Base-by-base conservation (phyloP, 352 stramenopile genomes). In the Pythium plurisporium region DNA sequence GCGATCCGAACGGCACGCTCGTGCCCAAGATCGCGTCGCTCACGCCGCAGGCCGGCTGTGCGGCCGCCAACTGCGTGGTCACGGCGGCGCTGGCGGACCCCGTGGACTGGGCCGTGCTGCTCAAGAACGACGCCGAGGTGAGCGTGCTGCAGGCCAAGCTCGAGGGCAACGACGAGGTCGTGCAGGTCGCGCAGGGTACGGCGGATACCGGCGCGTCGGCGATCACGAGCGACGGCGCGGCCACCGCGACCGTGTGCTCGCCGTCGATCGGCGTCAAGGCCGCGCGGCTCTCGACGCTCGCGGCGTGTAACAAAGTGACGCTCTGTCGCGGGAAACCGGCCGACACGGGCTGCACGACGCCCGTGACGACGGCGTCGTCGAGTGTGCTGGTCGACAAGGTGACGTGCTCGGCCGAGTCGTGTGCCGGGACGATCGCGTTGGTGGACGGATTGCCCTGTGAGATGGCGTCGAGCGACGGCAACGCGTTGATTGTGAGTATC, bases 61-160 rank as follows among this genome's bases (percentile, higher is more conserved):
- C 70, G 6, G 46, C 67, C 19, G 67, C 77, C 17, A 58, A 66
- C 36, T 93, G 83, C 64, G 43, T 69, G 9, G 69, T 91, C n/a
- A 74, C 61, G 22, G 75, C 74, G 9, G 72, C 52, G 36, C 73
- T 93, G 37, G 56, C 83, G 46, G 22, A 37, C 1, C 51, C 67
- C 1, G 38, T 93, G 25, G 83, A 93, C 64, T 93, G 83, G 83
- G 82, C 80, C 19, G 59, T 89, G 45, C 74, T 68, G 5, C 60
- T 88, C 56, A 70, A 74, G 44, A 81, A 61, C 20, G 56, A 61
- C 33, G 65, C 45, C 15, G 69, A 55, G 2, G 38, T 53, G 25
- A 89, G 86, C 44, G 70, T 65, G 17, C 48, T 92, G 5, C 71
- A 77, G 17, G 82, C 76, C n/a, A 74, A 55, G 20, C 62, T 65